phyloP scores from a whole-genome alignment of 177 flowering plant genomes.

The Telopea speciosissima region DNA sequence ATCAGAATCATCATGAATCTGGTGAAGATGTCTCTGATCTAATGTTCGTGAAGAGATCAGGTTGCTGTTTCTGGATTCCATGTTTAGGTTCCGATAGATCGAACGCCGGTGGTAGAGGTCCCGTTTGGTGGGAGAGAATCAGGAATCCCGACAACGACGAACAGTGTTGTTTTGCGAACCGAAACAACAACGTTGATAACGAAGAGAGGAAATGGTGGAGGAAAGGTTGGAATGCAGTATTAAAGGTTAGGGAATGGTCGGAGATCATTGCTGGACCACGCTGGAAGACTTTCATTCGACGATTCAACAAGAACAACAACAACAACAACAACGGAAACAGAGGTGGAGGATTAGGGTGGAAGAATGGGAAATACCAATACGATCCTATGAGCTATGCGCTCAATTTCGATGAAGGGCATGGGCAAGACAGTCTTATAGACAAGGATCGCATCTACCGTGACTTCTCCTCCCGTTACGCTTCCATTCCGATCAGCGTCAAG shows the following conservation, averaged over 20 bases:
- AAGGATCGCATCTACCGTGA: conserved; percentile 17
- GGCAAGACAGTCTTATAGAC: conserved; percentile 16
- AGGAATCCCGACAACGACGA: neutral
- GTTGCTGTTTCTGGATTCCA: conserved; percentile 46
- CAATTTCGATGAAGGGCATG: conserved; percentile 38
- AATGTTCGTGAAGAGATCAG: conserved; percentile 14
- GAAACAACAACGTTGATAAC: conserved; percentile 8
- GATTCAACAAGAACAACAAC: conserved; percentile 31
- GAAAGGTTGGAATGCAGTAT: conserved; percentile 19
- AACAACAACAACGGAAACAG: neutral
- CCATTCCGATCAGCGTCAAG: conserved; percentile 37
- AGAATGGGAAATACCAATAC: conserved; percentile 24
- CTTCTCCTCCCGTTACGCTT: conserved; percentile 36
- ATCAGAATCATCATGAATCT: neutral
- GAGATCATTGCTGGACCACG: conserved; percentile 62
- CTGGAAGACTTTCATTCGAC: conserved; percentile 68
- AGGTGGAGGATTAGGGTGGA: neutral
- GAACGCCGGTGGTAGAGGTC: conserved; percentile 21
- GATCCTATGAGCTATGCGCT: conserved; percentile 55
- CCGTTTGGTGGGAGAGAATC: conserved; percentile 31
- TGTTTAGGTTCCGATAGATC: conserved; percentile 22
- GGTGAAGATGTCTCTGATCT: conserved; percentile 11
- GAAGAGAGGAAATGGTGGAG: conserved; percentile 28
- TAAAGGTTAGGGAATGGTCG: conserved; percentile 53
- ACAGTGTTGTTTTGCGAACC: too few species aligned